Percentiles rank a stretch among this genome's conserved stretches.
Conservation (phyloP, 805 yeast species). For the Ascoidea asiatica region DNA sequence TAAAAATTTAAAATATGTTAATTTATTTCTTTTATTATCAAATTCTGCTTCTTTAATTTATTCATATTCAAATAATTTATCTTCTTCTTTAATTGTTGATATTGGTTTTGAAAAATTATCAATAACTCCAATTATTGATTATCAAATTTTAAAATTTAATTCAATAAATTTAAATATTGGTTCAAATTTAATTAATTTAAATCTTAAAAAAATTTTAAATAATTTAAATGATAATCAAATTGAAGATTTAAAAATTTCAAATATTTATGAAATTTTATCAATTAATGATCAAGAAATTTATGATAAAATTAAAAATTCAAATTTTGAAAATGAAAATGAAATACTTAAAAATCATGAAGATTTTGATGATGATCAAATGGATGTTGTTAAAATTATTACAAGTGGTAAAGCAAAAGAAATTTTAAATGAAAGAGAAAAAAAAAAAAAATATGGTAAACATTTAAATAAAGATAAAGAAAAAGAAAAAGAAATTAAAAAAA, state of each 20-base stretch:
- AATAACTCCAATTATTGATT: slow-evolving; percentile 68
- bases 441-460: slow-evolving; percentile 23
- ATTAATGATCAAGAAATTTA: slow-evolving; percentile 42
- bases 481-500: slow-evolving; percentile 26
- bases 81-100: slow-evolving; percentile 65
- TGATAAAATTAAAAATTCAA: slow-evolving; percentile 12
- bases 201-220: slow-evolving; percentile 42
- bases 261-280: slow-evolving; percentile 67
- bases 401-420: slow-evolving; percentile 64
- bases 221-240: slow-evolving; percentile 41
- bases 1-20: slow-evolving; percentile 50
- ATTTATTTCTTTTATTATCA: slow-evolving; percentile 61
- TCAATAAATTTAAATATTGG: slow-evolving; percentile 39
- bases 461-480: slow-evolving; percentile 15
- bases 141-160: slow-evolving; percentile 45
- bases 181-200: slow-evolving; percentile 46
- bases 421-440: slow-evolving; percentile 47
- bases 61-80: slow-evolving; percentile 42
- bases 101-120: slow-evolving; percentile 69
- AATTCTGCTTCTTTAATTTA: slow-evolving; percentile 55
- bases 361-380: slow-evolving; percentile 63
- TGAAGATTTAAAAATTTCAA: slow-evolving; percentile 60
- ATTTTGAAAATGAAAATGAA: slow-evolving; percentile 9
- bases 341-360: slow-evolving; percentile 17
- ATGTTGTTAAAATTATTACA: slow-evolving; percentile 81